Percentiles rank a stretch among this genome's conserved stretches.
Conservation (phyloP, 2,329 filamentous ascomycete genomes). For the Stachybotrys echinatus region DNA sequence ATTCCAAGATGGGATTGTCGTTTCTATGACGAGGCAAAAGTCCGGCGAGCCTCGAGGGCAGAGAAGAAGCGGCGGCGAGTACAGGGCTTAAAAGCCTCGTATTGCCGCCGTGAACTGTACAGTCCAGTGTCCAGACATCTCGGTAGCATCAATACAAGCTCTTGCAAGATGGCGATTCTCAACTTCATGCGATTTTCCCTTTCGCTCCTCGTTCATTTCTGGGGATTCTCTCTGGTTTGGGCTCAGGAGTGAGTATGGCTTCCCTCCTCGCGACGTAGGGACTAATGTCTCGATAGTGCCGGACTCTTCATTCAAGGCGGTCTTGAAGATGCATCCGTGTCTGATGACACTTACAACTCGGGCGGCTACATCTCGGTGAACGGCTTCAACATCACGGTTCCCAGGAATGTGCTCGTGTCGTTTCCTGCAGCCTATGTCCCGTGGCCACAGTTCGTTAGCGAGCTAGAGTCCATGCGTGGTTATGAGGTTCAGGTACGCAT, state of each 20-base stretch:
- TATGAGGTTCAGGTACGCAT: conserved; percentile 27
- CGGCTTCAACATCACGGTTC: conserved; percentile 37
- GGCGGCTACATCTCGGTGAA: conserved; percentile 40
- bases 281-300: conserved; percentile 5
- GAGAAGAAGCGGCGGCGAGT: neutral
- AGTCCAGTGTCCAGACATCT: neutral
- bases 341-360: conserved; percentile 33
- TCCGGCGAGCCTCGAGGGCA: neutral
- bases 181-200: neutral
- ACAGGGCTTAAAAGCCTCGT: neutral
- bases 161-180: neutral
- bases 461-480: conserved; percentile 22
- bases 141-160: neutral
- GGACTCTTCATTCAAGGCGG: conserved; percentile 25
- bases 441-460: conserved; percentile 30
- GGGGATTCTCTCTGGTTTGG: neutral
- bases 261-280: neutral
- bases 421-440: conserved; percentile 34
- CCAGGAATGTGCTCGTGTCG: conserved; percentile 43
- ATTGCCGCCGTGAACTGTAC: neutral
- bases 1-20: neutral
- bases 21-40: neutral
- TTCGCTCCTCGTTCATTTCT: neutral
- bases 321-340: conserved; percentile 23
- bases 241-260: neutral